These are phyloP conservation scores for Cyanidioschyzon merolae DNA, from an alignment of 23 red algal genomes.

Conservation along the genomic window DNA sequence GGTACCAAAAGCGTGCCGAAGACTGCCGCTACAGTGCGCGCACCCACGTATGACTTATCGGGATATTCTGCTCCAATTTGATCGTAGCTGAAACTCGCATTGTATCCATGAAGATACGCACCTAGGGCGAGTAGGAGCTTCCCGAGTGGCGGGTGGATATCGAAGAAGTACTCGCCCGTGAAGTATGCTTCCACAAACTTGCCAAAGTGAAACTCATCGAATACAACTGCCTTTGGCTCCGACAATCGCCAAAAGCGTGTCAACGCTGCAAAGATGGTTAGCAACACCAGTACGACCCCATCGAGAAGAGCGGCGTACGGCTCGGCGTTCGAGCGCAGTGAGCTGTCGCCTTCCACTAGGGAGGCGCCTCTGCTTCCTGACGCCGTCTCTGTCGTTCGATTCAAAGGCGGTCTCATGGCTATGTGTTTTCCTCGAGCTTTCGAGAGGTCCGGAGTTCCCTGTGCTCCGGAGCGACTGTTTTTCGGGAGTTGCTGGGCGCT, in stretches of 20 bases:
- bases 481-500: no score
- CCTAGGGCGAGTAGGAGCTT: slow-evolving; percentile 73
- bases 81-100: slow-evolving; percentile 46
- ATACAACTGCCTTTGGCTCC: slow-evolving; percentile 65
- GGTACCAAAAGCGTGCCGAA: slow-evolving; percentile 67
- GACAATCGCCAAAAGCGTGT: slow-evolving; percentile 64
- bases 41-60: slow-evolving; percentile 39
- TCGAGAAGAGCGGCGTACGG: no score
- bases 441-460: no score
- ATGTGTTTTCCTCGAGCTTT: no score
- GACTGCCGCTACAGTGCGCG: slow-evolving; percentile 57
- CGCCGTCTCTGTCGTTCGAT: no score
- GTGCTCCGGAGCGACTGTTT: no score
- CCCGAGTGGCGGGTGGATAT: slow-evolving; percentile 97
- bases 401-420: no score
- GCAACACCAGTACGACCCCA: background rate
- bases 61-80: slow-evolving; percentile 62
- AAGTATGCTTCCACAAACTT: slow-evolving; percentile 73
- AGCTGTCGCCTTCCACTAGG: no score
- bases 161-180: slow-evolving; percentile 69
- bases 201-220: slow-evolving; percentile 94
- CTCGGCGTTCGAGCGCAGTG: no score
- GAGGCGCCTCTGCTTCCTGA: no score
- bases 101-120: slow-evolving; percentile 46
- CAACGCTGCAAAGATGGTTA: slow-evolving; percentile 18